A percentile compares a stretch with the other conserved stretches of the same genome.
Conservation (phyloP, 2,329 filamentous ascomycete genomes). For the Stachybotrys elegans region DNA sequence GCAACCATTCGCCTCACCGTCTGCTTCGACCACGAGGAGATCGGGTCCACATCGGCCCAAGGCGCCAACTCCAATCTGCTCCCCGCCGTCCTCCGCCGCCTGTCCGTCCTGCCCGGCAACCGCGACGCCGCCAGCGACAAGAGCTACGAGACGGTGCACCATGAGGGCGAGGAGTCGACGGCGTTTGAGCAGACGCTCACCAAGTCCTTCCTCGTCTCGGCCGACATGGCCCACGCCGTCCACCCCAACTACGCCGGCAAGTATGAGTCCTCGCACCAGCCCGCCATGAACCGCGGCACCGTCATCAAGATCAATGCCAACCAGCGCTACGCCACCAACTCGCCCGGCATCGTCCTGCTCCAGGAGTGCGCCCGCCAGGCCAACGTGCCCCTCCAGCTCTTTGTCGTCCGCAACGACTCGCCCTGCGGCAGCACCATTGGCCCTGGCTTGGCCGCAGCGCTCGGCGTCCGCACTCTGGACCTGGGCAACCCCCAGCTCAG, state of each 20-base stretch:
- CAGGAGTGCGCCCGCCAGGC: slow-evolving; percentile 75
- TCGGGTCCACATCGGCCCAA: slow-evolving; percentile 87
- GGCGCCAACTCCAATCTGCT: slow-evolving; percentile 91
- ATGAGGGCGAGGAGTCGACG: slow-evolving; percentile 62
- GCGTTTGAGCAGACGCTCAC: slow-evolving; percentile 91
- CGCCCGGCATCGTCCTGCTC: slow-evolving; percentile 86
- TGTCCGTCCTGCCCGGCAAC: slow-evolving; percentile 70
- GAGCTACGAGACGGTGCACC: slow-evolving; percentile 50
- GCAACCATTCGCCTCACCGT: slow-evolving; percentile 82
- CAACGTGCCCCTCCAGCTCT: slow-evolving; percentile 85
- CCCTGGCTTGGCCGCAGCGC: slow-evolving; percentile 84
- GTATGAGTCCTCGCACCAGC: slow-evolving; percentile 86
- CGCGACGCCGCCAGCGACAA: slow-evolving; percentile 62
- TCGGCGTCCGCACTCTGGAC: slow-evolving; percentile 86
- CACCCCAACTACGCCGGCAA: slow-evolving; percentile 93
- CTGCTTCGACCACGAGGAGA: slow-evolving; percentile 97
- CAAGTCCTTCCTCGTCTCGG: slow-evolving; percentile 88
- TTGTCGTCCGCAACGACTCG: slow-evolving; percentile 94
- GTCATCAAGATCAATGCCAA: slow-evolving; percentile 99
- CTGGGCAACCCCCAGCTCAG: slow-evolving; percentile 89
- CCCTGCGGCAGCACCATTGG: slow-evolving; percentile 95
- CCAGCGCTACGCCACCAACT: slow-evolving; percentile 93
- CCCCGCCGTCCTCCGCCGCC: slow-evolving; percentile 77
- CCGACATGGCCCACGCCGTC: slow-evolving; percentile 95
- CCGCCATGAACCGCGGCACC: slow-evolving; percentile 92